A percentile compares a stretch with the other conserved stretches of the same genome.
Conservation (phyloP, 805 yeast species). For the Monosporozyma servazzii region DNA sequence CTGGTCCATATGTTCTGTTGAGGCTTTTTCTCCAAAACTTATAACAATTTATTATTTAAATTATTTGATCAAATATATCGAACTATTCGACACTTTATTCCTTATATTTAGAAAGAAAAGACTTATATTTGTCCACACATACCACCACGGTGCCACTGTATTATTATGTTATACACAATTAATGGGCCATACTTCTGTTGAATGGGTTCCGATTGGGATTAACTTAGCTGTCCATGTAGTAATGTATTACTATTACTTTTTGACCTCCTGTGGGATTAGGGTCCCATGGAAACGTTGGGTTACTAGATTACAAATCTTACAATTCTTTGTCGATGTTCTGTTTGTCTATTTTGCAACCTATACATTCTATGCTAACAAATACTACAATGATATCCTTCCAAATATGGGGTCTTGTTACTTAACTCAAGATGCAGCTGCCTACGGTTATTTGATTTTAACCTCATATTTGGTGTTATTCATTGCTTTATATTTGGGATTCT, state of each 20-base stretch:
- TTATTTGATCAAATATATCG: constrained; percentile 64
- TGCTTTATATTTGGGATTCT: constrained; percentile 81
- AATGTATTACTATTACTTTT: constrained; percentile 80
- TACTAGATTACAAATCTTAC: constrained; percentile 71
- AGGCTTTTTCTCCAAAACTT: constrained; percentile 63
- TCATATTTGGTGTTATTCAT: constrained; percentile 84
- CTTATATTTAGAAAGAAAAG: constrained; percentile 69
- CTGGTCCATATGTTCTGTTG: constrained; percentile 54
- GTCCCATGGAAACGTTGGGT: constrained; percentile 93
- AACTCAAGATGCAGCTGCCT: constrained; percentile 82
- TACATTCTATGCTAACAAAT: constrained; percentile 70
- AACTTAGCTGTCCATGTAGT: constrained; percentile 73
- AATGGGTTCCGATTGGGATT: constrained; percentile 70
- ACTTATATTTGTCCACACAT: constrained; percentile 67
- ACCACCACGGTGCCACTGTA: constrained; percentile 84
- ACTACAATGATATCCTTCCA: constrained; percentile 54
- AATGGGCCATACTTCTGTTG: constrained; percentile 63
- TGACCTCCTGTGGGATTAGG: constrained; percentile 73
- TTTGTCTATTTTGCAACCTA: constrained; percentile 74
- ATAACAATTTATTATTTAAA: constrained; percentile 64
- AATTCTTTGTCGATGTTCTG: constrained; percentile 61
- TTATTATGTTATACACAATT: constrained; percentile 72
- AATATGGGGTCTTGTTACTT: constrained; percentile 81
- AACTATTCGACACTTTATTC: constrained; percentile 67
- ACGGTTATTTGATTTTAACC: constrained; percentile 80